Evolutionary conservation across 2,329 filamentous ascomycete species (phyloP), one percentile per base, ranked within the genome.

Genomic region (Fonsecaea erecta): DNA sequence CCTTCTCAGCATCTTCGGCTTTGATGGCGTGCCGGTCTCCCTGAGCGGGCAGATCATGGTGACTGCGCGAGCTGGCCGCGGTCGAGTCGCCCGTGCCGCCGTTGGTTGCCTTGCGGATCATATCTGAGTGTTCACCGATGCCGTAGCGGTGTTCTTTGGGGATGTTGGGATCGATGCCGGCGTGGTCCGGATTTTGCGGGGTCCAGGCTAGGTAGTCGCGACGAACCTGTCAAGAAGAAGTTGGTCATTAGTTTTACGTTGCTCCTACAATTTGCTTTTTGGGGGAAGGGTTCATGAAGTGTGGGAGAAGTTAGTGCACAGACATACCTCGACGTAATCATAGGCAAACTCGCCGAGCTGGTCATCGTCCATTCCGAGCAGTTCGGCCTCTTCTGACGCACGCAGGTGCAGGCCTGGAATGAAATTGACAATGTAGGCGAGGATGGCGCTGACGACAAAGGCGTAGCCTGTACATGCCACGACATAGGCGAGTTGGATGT

Each of bases 341-440:
- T 83, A 83, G 24, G 81, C 81, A 67, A 83, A 83, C 70, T 83
- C 81, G 53, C 81, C 81, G 0, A 83, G 75, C 61, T 83, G 81
- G 69, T 83, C 81, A 60, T 83, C 81, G 60, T 83, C 81, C 81
- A 83, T 83, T 57, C 89, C 89, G 26, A 89, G 80, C 60, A 91
- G 84, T 78, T 91, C 89, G 58, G 89, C 88, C 72, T 88, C 87
- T 69, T 86, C 80, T 14, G 82, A 81, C 64, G 88, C 88, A 62
- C 89, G 87, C 56, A 92, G 85, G 71, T 88, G 87, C 34, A 91
- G 82, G 28, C 89, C 89, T 0, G 89, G 89, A 52, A 91, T 81
- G 68, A 88, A 82, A 81, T 92, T 91, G 79, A 92, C 84, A 63
- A 86, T 76, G 77, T 89, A 90, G 28, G 90, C 85, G 72, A 92